phyloP scores from a whole-genome alignment of 345 rosid species.

The Clausena lansium region DNA sequence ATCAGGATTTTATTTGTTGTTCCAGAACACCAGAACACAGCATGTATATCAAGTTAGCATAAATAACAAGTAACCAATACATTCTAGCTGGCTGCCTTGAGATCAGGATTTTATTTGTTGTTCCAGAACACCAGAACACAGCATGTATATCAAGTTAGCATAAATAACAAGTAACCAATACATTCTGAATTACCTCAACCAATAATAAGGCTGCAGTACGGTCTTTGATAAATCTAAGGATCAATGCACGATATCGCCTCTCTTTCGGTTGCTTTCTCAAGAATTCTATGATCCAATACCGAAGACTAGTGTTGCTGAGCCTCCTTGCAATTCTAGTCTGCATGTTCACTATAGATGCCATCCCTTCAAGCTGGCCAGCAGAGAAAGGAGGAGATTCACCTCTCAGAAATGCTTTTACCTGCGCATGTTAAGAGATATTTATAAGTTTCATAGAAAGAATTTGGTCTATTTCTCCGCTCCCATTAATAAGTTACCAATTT shows the following conservation, averaged over 20 bases:
- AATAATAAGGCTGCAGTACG: constrained; percentile 67
- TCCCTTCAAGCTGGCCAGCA: constrained; percentile 87
- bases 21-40: not conserved
- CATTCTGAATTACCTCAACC: constrained; percentile 54
- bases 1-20: not conserved
- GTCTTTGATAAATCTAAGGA: constrained; percentile 84
- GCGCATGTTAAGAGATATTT: not conserved
- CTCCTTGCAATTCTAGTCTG: constrained; percentile 53
- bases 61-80: not conserved
- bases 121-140: not conserved
- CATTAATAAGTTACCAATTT: not conserved
- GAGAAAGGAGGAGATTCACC: constrained; percentile 82
- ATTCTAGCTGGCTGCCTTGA: not conserved
- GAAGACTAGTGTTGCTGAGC: constrained; percentile 64
- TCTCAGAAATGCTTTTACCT: constrained; percentile 86
- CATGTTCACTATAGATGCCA: constrained; percentile 69
- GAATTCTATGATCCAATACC: constrained; percentile 87
- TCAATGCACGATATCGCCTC: constrained; percentile 62
- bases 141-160: not conserved
- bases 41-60: not conserved
- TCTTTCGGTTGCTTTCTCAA: constrained; percentile 76
- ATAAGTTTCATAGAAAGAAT: not conserved
- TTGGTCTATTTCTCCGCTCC: not conserved
- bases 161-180: not conserved
- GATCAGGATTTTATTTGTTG: not conserved